These are phyloP conservation scores for Ophiostoma pallidulum DNA, from an alignment of 2,329 filamentous ascomycete species.

Conservation along the genomic window DNA sequence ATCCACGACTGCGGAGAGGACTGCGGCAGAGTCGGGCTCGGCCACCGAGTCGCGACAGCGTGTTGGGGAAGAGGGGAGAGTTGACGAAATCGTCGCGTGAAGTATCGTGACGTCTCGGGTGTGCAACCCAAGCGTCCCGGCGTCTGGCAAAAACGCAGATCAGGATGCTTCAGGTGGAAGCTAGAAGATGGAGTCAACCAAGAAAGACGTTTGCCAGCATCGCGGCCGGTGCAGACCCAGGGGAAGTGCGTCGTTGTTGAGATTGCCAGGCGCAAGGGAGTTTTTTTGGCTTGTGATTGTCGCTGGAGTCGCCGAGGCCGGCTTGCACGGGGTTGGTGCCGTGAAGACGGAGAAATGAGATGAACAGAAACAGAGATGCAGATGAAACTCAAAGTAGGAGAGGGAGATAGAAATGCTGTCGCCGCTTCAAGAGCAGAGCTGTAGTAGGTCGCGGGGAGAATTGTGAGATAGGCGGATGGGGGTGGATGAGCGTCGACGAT, in stretches of 20 bases:
- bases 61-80: slow-evolving; percentile 12
- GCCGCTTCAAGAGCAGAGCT: no score
- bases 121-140: not conserved
- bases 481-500: slow-evolving; percentile 2
- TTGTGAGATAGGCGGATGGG: no score
- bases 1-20: slow-evolving; percentile 46
- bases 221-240: no score
- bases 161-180: not conserved
- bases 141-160: not conserved
- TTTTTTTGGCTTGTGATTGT: slow-evolving; percentile 11
- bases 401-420: not conserved
- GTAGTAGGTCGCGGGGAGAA: not conserved
- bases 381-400: no score
- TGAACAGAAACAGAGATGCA: no score
- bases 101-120: slow-evolving; percentile 8
- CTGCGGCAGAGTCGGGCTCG: slow-evolving; percentile 48
- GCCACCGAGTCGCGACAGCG: slow-evolving; percentile 41
- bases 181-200: not conserved
- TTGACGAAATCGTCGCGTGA: slow-evolving; percentile 4
- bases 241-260: no score
- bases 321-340: no score
- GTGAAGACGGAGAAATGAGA: no score
- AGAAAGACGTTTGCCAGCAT: no score
- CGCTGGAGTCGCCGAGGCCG: not conserved
- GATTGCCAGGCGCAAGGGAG: no score